Evolutionary conservation across 2,329 filamentous ascomycete genomes (phyloP), one percentile per base, ranked within the genome.

Genomic region (Hymenoscyphus linearis): DNA sequence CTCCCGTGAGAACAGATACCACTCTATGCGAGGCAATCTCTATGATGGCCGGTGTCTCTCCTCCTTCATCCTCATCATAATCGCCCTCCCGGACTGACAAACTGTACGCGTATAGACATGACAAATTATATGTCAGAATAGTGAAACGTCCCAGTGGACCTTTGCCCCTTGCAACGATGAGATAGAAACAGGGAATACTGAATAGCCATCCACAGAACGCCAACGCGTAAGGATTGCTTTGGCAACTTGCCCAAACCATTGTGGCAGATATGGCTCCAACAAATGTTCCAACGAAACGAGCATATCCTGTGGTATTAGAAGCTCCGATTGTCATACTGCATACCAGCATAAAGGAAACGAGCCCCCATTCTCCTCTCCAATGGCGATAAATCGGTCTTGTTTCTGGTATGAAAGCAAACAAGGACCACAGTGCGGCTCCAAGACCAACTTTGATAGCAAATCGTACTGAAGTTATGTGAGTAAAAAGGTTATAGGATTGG

Each of bases 261-360:
- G 93, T 81, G 0, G 93, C 90, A 65, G 87, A 87, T 1, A 82
- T 72, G 6, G 91, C 92, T 18, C 95, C 95, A 40, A 96, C 80
- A 36, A 91, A 80, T 1, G 93, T 99, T 61, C 93, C 95, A 9
- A 91, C 79, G 72, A 98, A 93, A 67, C 95, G 87, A 55, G 93
- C 86, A 70, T 87, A 86, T 3, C 92, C 93, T 0, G 93, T 97
- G 1, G 93, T 96, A 74, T 98, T 99, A 26, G 92, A 91, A 7
- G 95, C 92, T 31, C 95, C 95, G 25, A 97, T 93, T 0, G 93
- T 99, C 92, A 97, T 98, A 40, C 90, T 92, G 72, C 93, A 96
- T 26, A 99, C 95, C 71, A 98, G 86, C 93, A 98, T 98, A 78
- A 96, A 98, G 0, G 92, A 96, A 60, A 99, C 75, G 2, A 99